Conservation (phyloP, 1,284 basidiomycete genomes). For the Tylopilus microsporus region DNA sequence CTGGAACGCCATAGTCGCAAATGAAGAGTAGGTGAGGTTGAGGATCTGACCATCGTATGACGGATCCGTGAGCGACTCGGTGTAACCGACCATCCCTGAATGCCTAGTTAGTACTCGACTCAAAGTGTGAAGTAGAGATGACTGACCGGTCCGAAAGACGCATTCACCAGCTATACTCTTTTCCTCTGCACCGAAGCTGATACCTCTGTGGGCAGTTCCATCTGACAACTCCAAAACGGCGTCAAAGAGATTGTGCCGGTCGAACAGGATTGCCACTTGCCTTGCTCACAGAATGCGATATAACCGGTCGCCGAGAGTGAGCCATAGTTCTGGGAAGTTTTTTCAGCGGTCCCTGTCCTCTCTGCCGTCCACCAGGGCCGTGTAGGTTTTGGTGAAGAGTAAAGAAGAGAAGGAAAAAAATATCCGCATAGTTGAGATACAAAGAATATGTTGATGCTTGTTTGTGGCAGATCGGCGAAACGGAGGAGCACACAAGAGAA, state of each 20-base stretch:
- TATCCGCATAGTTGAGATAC: constrained; percentile 7
- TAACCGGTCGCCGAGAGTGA: constrained; percentile 38
- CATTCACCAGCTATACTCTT: constrained; percentile 97
- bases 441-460: constrained; percentile 23
- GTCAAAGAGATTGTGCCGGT: constrained; percentile 38
- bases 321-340: constrained; percentile 24
- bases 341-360: constrained; percentile 32
- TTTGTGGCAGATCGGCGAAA: constrained; percentile 16
- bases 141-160: constrained; percentile 97
- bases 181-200: constrained; percentile 88
- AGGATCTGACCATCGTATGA: constrained; percentile 99
- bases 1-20: constrained; percentile 98
- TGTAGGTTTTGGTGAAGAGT: constrained; percentile 38
- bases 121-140: constrained; percentile 10
- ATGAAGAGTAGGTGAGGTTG: constrained; percentile 96
- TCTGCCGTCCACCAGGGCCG: constrained; percentile 52
- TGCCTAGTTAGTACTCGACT: constrained; percentile 10
- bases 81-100: constrained; percentile 97
- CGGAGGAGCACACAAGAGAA: background rate
- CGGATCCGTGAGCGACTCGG: constrained; percentile 97
- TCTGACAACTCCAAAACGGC: constrained; percentile 88
- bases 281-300: constrained; percentile 45
- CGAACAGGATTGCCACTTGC: constrained; percentile 44
- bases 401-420: constrained; percentile 37
- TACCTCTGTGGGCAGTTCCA: constrained; percentile 83